A percentile compares a stretch with the other conserved stretches of the same genome.
Conservation (phyloP, 148 eudicot species). For the Drosera capensis region DNA sequence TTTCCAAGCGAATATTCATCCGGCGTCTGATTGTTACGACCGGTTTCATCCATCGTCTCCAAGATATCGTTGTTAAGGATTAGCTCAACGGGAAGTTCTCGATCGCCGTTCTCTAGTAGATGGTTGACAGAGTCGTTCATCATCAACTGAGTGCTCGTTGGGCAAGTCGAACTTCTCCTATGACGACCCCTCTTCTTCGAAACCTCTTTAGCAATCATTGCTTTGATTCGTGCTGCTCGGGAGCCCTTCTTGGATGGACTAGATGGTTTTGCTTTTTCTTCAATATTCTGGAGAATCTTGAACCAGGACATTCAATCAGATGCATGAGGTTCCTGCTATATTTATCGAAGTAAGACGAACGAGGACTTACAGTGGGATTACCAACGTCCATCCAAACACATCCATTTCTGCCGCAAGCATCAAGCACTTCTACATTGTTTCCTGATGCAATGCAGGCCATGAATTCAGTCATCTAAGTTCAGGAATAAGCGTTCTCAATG, state of each 20-base stretch:
- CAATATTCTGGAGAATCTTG: slow-evolving; percentile 16
- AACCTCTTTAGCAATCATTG: slow-evolving; percentile 38
- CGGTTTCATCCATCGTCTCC: not conserved
- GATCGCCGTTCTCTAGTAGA: slow-evolving; percentile 1
- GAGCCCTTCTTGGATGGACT: slow-evolving; percentile 32
- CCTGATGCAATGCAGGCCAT: too few relatives aligned
- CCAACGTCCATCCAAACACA: not conserved
- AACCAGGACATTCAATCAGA: not conserved
- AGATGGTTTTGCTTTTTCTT: slow-evolving; percentile 11
- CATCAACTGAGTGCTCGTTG: slow-evolving; percentile 15
- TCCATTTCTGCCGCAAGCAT: not conserved
- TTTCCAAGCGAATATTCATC: not conserved
- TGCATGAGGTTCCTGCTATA: not conserved
- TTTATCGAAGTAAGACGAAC: not conserved
- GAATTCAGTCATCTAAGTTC: too few relatives aligned
- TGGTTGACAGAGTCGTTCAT: slow-evolving; percentile 9
- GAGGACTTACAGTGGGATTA: not conserved
- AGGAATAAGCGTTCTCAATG: too few relatives aligned
- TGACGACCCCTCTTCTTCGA: slow-evolving; percentile 39
- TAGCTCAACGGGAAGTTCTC: not conserved
- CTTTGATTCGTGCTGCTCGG: slow-evolving; percentile 37
- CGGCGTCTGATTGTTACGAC: not conserved
- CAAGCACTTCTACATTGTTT: not conserved
- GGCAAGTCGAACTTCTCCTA: slow-evolving; percentile 43
- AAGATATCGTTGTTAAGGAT: not conserved